Base-by-base conservation (phyloP, 2,329 filamentous ascomycete species). In the Exophiala oligosperma region DNA sequence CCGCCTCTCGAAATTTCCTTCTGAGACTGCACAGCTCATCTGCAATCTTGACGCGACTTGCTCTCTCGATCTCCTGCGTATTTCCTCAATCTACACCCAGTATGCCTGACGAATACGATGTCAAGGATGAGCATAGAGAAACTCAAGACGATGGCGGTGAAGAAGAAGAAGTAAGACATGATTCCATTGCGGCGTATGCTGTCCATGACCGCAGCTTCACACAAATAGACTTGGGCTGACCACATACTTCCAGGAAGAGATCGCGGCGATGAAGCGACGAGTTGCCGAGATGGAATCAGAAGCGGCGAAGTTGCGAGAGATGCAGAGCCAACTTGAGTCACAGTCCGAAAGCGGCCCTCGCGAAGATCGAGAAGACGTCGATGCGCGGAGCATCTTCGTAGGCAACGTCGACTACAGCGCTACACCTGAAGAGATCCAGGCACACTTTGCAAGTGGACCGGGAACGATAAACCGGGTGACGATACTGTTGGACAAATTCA, bases 321-420 rank as follows among this genome's bases (percentile, higher is more conserved):
- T 94, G 90, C 90, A 94, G 73, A 87, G 87, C 55, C 87, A 83
- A 54, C 83, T 97, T 62, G 93, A 97, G 73, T 87, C 92, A 72
- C 89, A 94, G 69, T 87, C 86, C 63, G 87, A 91, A 64, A 90
- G 90, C 67, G 81, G 94, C 61, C 59, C 56, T 6, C 85, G 89
- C 65, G 94, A 97, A 72, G 92, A 92, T 78, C 96, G 95, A 76
- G 92, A 97, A 74, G 95, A 97, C 67, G 87, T 99, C 59, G 94
- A 99, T 76, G 88, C 88, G 66, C 88, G 94, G 70, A 97, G 92
- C 77, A 92, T 99, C 75, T 99, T 99, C 73, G 94, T 99, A 46
- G 94, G 94, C 67, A 99, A 99, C 69, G 94, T 99, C 66, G 94
- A 99, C 77, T 99, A 99, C 76, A 92, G 91, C 62, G 92, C 93